phyloP scores from a whole-genome alignment of 305 asterid genomes.

The Coffea humblotiana region DNA sequence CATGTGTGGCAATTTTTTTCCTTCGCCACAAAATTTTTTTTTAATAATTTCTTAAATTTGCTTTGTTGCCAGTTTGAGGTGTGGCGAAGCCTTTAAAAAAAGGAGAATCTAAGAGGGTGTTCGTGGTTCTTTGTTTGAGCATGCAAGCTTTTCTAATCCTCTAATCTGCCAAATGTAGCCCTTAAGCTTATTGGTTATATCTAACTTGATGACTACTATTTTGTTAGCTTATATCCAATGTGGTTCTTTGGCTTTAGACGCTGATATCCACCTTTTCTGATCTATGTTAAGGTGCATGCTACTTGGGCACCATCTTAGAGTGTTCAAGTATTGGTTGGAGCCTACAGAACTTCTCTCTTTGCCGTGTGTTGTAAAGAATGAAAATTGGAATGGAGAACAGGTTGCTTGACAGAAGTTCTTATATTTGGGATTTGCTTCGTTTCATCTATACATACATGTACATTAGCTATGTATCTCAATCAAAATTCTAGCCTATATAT shows the following conservation, averaged over 20 bases:
- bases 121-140: not conserved
- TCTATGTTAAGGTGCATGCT: constrained; percentile 75
- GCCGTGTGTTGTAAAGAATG: constrained; percentile 34
- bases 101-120: too few species aligned
- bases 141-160: not conserved
- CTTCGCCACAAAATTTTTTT: too few species aligned
- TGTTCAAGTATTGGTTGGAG: constrained; percentile 78
- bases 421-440: not conserved
- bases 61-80: too few species aligned
- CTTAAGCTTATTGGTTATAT: constrained; percentile 1
- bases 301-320: constrained; percentile 89
- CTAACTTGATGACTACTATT: not conserved
- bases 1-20: too few species aligned
- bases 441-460: constrained; percentile 17
- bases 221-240: not conserved
- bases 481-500: not conserved
- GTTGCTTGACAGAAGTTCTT: constrained; percentile 23
- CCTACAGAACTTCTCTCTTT: constrained; percentile 63
- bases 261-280: constrained; percentile 5
- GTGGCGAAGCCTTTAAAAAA: too few species aligned
- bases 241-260: not conserved
- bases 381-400: constrained; percentile 30
- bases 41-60: too few species aligned
- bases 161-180: not conserved
- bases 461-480: not conserved